Evolutionary conservation across 352 stramenopile genomes (phyloP), one percentile per base, ranked within the genome.

Genomic region (Pythium rhizo-oryzae): DNA sequence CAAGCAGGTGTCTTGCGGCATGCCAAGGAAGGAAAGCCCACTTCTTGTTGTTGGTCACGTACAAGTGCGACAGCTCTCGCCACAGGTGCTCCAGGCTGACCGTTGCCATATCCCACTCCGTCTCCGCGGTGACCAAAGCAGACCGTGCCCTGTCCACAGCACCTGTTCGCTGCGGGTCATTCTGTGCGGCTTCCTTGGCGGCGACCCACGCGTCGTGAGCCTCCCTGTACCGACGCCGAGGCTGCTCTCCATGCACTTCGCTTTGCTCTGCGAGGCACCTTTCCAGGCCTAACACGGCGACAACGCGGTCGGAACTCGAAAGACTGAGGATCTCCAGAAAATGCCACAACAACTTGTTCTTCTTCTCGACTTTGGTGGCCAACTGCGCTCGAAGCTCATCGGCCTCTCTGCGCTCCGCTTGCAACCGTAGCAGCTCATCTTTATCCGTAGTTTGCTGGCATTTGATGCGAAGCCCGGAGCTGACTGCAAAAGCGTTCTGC

Each of bases 61-160:
- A 50, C 44, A 50, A 24, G 18, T 50, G 44, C 44, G 44, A 50
- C 18, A 50, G 44, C 44, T 50, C 44, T 24, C 44, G 44, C 44
- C 44, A 50, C 44, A 50, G 44, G 44, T 50, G 44, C 44, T 50
- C 44, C 44, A 50, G 8, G 16, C 16, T 23, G n/a, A 24, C n/a
- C 16, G 44, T 50, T 24, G 16, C n/a, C 44, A 50, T 50, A 23
- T 50, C 44, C 44, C 44, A 50, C 7, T 50, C 44, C 44, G 1
- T n/a, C n/a, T 24, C 44, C 19, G 44, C 16, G 44, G 44, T 23
- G 37, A 18, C 15, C 11, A 43, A 18, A 18, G 9, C 11, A 43
- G 9, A 43, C 13, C 37, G 37, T 18, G 44, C 44, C 44, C 16
- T 50, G 18, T 43, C 37, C 11, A 43, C 37, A 12, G 37, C 37